Evolutionary conservation across 768 basidiomycete genomes (phyloP).

Genomic region (Trametopsis cervina): DNA sequence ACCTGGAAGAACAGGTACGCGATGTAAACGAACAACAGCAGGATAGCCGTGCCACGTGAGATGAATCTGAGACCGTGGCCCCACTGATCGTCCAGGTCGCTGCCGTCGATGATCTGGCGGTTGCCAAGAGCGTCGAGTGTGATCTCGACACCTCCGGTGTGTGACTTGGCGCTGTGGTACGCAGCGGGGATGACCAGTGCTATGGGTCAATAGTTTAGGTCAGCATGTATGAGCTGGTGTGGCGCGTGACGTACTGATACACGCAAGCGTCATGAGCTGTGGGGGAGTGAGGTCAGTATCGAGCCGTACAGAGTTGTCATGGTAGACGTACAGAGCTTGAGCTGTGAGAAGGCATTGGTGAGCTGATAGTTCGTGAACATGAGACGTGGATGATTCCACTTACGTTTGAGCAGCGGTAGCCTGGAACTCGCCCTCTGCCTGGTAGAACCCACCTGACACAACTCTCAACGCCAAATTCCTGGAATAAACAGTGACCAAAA

Average conservation of each 20-base stretch:
- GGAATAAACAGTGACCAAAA: constrained; percentile 2
- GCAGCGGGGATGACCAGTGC: constrained; percentile 90
- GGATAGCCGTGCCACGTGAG: constrained; percentile 73
- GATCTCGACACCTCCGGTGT: constrained; percentile 10
- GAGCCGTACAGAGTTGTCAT: constrained; percentile 2
- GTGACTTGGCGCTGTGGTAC: constrained; percentile 46
- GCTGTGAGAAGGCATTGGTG: constrained; percentile 15
- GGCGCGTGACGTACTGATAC: constrained; percentile 62
- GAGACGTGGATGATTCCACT: constrained; percentile 23
- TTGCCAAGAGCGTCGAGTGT: not conserved
- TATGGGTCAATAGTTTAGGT: constrained; percentile 11
- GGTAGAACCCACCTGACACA: constrained; percentile 57
- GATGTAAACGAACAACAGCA: constrained; percentile 68
- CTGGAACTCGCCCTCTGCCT: constrained; percentile 66
- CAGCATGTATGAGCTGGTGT: no score
- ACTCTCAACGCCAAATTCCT: not conserved
- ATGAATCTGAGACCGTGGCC: constrained; percentile 59
- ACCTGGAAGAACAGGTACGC: constrained; percentile 76
- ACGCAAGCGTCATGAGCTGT: constrained; percentile 79
- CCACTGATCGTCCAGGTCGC: constrained; percentile 19
- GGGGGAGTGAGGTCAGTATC: constrained; percentile 5
- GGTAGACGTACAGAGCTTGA: constrained; percentile 31
- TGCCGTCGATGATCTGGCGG: constrained; percentile 8
- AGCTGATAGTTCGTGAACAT: not conserved
- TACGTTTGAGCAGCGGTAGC: constrained; percentile 84